Percentiles rank a stretch among this genome's conserved stretches.
phyloP scores from a whole-genome alignment of 805 yeast genomes.

The Debaryomyces tyrocola region DNA sequence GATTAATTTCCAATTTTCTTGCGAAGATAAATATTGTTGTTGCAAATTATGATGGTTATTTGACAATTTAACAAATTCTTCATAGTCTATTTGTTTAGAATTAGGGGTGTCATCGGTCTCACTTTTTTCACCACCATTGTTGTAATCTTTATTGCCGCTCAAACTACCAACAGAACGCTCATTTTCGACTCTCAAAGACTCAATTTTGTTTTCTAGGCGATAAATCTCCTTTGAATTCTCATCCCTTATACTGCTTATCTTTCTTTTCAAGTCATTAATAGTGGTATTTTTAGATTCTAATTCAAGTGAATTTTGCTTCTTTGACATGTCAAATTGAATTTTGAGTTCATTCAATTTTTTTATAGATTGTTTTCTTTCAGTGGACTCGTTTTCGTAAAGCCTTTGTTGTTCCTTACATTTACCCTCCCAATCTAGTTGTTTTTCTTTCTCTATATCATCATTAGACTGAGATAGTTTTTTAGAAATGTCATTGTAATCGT shows the following conservation, averaged over 20 bases:
- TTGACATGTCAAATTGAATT: slow-evolving; percentile 33
- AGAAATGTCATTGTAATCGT: slow-evolving; percentile 13
- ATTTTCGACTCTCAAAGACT: slow-evolving; percentile 59
- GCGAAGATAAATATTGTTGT: slow-evolving; percentile 70
- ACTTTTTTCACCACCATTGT: background rate
- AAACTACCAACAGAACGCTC: slow-evolving; percentile 40
- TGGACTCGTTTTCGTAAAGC: slow-evolving; percentile 21
- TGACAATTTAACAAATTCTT: slow-evolving; percentile 42
- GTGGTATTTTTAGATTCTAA: slow-evolving; percentile 31
- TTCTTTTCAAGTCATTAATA: slow-evolving; percentile 28
- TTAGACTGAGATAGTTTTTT: slow-evolving; percentile 14
- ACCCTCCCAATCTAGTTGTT: slow-evolving; percentile 21
- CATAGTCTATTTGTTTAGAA: slow-evolving; percentile 26
- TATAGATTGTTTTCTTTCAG: slow-evolving; percentile 15
- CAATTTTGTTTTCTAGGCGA: slow-evolving; percentile 68
- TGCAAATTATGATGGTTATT: slow-evolving; percentile 59
- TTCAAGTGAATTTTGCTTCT: slow-evolving; percentile 32
- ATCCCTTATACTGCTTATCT: slow-evolving; percentile 33
- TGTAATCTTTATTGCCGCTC: background rate
- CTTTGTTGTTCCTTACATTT: slow-evolving; percentile 24
- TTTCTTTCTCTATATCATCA: slow-evolving; percentile 15
- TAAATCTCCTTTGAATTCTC: slow-evolving; percentile 47
- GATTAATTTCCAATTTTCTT: slow-evolving; percentile 79
- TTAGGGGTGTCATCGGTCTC: slow-evolving; percentile 1
- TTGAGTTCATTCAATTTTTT: slow-evolving; percentile 29